These are phyloP conservation scores for Tricladium varicosporioides DNA, from an alignment of 2,329 filamentous ascomycete genomes.

Conservation along the genomic window DNA sequence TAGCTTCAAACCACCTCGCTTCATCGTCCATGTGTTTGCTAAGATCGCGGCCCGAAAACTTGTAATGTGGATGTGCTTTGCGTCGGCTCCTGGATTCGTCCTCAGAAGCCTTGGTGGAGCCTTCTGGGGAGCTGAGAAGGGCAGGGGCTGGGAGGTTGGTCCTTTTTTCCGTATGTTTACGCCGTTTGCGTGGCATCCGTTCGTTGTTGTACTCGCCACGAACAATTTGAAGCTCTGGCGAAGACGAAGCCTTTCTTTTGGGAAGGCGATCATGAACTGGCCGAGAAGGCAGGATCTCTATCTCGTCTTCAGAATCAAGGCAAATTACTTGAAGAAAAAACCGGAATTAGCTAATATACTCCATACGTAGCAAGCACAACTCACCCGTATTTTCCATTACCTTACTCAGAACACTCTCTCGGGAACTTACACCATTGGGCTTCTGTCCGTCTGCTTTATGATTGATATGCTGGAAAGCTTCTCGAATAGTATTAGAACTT, in stretches of 20 bases:
- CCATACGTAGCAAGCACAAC: background rate
- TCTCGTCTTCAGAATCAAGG: background rate
- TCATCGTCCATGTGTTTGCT: conserved; percentile 1
- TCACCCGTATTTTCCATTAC: no score
- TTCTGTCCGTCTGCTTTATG: background rate
- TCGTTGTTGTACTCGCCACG: background rate
- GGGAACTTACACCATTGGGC: no score
- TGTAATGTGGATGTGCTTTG: conserved; percentile 4
- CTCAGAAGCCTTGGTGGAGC: conserved; percentile 2
- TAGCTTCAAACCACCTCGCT: conserved; percentile 3
- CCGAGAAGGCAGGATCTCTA: no score
- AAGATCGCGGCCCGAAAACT: background rate
- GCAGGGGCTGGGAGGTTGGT: background rate
- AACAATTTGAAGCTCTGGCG: background rate
- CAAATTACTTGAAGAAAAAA: no score
- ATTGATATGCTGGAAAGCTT: background rate
- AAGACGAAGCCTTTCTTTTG: no score
- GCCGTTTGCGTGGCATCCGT: background rate
- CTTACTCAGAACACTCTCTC: no score
- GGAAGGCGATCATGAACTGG: no score
- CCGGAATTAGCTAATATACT: no score
- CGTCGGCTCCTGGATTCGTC: conserved; percentile 6
- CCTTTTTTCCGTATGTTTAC: background rate
- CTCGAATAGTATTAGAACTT: background rate
- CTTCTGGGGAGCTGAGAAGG: background rate